Evolutionary conservation across 169 alveolate genomes (phyloP), one percentile per base, ranked within the genome.

Genomic region (Babesia divergens): DNA sequence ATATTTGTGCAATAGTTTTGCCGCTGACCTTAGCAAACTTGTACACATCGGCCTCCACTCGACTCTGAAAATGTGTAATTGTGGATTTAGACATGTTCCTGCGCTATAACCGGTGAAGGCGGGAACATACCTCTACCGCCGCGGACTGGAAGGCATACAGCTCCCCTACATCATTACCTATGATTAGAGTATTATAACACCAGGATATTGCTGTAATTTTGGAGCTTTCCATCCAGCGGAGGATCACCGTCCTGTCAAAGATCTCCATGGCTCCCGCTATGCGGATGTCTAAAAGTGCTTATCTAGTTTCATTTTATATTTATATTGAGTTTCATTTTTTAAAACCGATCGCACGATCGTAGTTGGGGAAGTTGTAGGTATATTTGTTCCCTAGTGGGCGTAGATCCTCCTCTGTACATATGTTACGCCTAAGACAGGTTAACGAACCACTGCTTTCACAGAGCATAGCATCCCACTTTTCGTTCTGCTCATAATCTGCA

Each of bases 401-500:
- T 29, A 65, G 74, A 54, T 76, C 62, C 20, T 66, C 80, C 29
- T 66, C 85, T 76, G 71, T 37, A 49, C 24, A 14, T 31, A 16
- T 18, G 22, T 26, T 4, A 44, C 29, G 26, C 31, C 47, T 24
- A 16, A 11, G 18, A n/a, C 38, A 31, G 16, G 37, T 18, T 28
- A 20, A 67, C 85, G 20, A 43, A 76, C 85, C 85, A 62, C 55
- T 53, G 35, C 79, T 76, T 40, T 76, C 85, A 1, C 77, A 37
- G 13, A 76, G 64, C 62, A 46, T 35, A 2, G 51, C 40, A 13
- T 76, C 85, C 65, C 65, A 47, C 34, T 76, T 72, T 29, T 79
- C 87, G 53, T 68, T 42, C 54, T 66, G 76, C 52, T 79, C 87
- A 55, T 79, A 79, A 62, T 79, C 87, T 6, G 87, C 87, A 2